Base-by-base conservation (phyloP, 2,329 filamentous ascomycete species). In the Colletotrichum sp. region DNA sequence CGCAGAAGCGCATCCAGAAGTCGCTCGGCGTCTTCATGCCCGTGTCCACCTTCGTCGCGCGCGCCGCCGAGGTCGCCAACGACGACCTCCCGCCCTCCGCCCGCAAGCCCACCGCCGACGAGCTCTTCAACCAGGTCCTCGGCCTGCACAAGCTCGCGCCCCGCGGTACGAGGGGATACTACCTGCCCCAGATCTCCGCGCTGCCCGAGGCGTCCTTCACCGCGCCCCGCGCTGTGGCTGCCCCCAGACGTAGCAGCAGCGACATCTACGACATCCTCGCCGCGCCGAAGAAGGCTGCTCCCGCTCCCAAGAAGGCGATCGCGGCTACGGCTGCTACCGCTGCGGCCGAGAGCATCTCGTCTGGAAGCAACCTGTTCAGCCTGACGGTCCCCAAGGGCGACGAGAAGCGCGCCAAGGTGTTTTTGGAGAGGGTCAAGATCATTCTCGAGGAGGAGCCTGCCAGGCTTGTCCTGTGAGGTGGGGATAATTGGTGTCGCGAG, bases 91-190 rank as follows among this genome's bases (percentile, higher is more conserved):
- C 96, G 32, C 90, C 92, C 7, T 89, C 92, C 75, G 87, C 88
- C 76, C 89, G 90, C 61, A 89, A 92, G 81, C 93, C 94, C 16
- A 93, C 94, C 1, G 88, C 94, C 43, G 91, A 96, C 81, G 95
- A 98, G 83, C 91, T 99, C 14, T 98, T 98, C 86, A 93, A 98
- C 82, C 92, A 96, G 80, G 89, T 98, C 16, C 90, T 99, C 9
- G 96, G 96, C 12, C 86, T 96, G 24, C 86, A 90, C 81, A 86
- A 84, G 77, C 80, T 84, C 32, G 82, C 84, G 78, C 66, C 84
- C 77, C 83, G 83, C 80, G 79, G 79, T 10, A 88, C 91, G 82
- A 83, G 91, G 83, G 86, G 96, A 87, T 78, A 88, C 86, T 90
- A 98, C 90, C 83, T 91, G 12, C 96, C 96, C 3, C 92, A 95